Percentiles rank a stretch among this genome's conserved stretches.
Conservation (phyloP, 805 yeast genomes). For the Debaryomyces tyrocola region DNA sequence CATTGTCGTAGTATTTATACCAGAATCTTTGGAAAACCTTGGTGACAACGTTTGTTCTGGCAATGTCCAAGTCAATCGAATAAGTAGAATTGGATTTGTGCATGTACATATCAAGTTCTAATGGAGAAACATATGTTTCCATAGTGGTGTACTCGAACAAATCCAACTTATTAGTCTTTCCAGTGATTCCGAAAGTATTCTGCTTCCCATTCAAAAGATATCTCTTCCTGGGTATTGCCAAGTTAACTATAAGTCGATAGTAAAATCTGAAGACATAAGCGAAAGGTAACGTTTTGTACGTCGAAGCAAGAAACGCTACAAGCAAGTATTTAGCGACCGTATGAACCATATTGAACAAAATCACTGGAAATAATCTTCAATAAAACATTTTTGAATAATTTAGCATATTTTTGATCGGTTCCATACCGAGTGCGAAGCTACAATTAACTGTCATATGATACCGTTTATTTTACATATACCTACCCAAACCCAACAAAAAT, state of each 20-base stretch:
- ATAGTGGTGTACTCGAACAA: slow-evolving; percentile 46
- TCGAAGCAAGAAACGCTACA: slow-evolving; percentile 30
- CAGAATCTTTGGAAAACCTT: slow-evolving; percentile 58
- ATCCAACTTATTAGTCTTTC: slow-evolving; percentile 18
- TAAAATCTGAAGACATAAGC: slow-evolving; percentile 68
- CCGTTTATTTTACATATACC: background rate
- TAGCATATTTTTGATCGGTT: no score
- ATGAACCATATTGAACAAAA: background rate
- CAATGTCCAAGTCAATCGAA: slow-evolving; percentile 76
- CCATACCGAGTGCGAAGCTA: no score
- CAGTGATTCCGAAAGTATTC: slow-evolving; percentile 36
- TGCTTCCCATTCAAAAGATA: slow-evolving; percentile 18
- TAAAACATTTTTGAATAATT: no score
- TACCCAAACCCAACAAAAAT: background rate
- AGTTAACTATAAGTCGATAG: slow-evolving; percentile 37
- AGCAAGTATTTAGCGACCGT: slow-evolving; percentile 4
- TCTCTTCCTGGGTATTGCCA: slow-evolving; percentile 35
- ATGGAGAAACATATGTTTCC: slow-evolving; percentile 62
- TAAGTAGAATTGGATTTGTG: slow-evolving; percentile 90
- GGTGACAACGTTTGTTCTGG: slow-evolving; percentile 64
- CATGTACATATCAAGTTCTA: slow-evolving; percentile 82
- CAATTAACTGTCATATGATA: no score
- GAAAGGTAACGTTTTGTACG: slow-evolving; percentile 67
- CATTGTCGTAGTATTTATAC: slow-evolving; percentile 41
- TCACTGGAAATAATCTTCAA: no score